These are phyloP conservation scores for Colletotrichum orchidophilum DNA, from an alignment of 2,329 filamentous ascomycete species.

Conservation along the genomic window DNA sequence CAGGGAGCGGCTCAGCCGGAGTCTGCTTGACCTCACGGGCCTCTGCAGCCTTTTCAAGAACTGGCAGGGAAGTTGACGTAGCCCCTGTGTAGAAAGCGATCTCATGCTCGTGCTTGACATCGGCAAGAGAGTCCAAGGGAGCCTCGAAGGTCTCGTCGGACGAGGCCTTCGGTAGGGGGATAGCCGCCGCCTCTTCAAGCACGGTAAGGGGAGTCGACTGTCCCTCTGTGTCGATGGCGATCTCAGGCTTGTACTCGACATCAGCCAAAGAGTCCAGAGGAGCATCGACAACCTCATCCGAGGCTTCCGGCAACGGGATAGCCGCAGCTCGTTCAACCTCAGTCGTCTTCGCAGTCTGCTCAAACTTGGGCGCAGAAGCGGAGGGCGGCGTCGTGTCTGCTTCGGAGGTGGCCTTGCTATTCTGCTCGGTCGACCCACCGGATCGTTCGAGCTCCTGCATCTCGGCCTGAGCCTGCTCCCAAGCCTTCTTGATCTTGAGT, in stretches of 20 bases:
- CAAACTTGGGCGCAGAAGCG: neutral
- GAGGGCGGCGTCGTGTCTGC: neutral
- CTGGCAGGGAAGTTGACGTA: neutral
- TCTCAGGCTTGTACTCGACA: neutral
- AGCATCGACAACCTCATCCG: neutral
- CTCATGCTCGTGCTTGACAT: neutral
- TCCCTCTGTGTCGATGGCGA: neutral
- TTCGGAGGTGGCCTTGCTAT: neutral
- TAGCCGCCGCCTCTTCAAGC: neutral
- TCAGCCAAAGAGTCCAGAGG: neutral
- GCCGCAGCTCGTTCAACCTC: neutral
- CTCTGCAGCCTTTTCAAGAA: neutral
- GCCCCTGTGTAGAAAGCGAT: neutral
- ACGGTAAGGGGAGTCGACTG: neutral
- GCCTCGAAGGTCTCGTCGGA: neutral
- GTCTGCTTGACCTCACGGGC: neutral
- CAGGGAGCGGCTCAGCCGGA: neutral
- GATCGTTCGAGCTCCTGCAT: conserved; percentile 26
- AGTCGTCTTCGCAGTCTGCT: neutral
- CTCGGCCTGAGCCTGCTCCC: conserved; percentile 9
- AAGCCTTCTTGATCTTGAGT: conserved; percentile 32
- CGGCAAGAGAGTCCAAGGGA: neutral
- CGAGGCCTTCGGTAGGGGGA: neutral
- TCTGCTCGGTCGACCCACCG: conserved; percentile 4
- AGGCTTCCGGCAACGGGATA: neutral